Percentiles rank a stretch among this genome's conserved stretches.
phyloP scores from a whole-genome alignment of 345 rosid genomes.

The Lepidium sativum region DNA sequence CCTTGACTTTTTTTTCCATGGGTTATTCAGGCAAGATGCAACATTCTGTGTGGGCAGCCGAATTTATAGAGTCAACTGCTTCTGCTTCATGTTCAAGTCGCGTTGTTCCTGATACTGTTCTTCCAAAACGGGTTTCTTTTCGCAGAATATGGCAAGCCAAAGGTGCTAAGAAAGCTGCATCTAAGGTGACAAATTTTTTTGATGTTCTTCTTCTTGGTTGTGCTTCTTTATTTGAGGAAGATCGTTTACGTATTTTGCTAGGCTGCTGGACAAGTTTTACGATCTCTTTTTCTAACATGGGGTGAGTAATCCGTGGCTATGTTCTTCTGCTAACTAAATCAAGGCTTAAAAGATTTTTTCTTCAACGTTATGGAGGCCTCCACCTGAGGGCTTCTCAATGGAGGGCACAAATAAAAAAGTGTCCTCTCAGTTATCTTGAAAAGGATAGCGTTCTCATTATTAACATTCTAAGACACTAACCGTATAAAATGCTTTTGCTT shows the following conservation, averaged over 20 bases:
- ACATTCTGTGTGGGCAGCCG: slow-evolving; percentile 87
- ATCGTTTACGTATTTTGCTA: slow-evolving; percentile 5
- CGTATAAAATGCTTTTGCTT: not conserved
- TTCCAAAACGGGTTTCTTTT: slow-evolving; percentile 53
- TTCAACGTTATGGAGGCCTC: not conserved
- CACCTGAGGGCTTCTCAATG: not conserved
- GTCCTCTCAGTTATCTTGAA: slow-evolving; percentile 6
- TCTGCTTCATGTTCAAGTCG: slow-evolving; percentile 31
- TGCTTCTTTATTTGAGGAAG: slow-evolving; percentile 12
- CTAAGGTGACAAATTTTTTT: slow-evolving; percentile 46
- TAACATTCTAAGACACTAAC: not conserved
- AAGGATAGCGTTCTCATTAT: slow-evolving; percentile 7
- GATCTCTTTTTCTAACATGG: slow-evolving; percentile 14
- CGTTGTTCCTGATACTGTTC: slow-evolving; percentile 39
- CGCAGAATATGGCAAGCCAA: slow-evolving; percentile 95
- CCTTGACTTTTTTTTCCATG: slow-evolving; percentile 9
- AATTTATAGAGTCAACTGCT: slow-evolving; percentile 52
- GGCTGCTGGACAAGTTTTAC: slow-evolving; percentile 16
- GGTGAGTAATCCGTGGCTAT: not conserved
- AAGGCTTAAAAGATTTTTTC: not conserved
- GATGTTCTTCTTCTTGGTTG: slow-evolving; percentile 5
- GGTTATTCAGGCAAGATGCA: slow-evolving; percentile 74
- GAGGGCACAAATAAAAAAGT: not conserved
- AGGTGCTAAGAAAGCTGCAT: slow-evolving; percentile 76
- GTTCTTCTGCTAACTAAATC: not conserved